Evolutionary conservation across 1,284 basidiomycete species (phyloP).

Genomic region (Fomitopsis schrenkii): DNA sequence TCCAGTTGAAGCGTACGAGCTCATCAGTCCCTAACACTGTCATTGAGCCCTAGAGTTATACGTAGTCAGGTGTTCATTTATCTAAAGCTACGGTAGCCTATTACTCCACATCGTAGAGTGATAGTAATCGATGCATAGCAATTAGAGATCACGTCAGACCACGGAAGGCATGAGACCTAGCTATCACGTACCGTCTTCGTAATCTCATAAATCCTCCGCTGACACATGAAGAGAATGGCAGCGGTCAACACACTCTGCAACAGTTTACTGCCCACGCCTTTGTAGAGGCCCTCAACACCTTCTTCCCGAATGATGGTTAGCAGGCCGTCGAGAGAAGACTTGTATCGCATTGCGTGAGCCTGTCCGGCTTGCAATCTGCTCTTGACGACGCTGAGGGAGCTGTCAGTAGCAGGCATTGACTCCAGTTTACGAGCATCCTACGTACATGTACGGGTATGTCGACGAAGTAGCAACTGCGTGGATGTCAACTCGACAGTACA

Average conservation of each 20-base stretch:
- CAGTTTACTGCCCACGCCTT: constrained; percentile 82
- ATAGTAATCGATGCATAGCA: background rate
- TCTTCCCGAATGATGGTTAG: constrained; percentile 72
- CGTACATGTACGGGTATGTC: constrained; percentile 81
- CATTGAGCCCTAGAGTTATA: too few relatives aligned
- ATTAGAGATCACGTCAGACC: background rate
- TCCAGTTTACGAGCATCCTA: background rate
- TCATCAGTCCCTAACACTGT: too few relatives aligned
- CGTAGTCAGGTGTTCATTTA: too few relatives aligned
- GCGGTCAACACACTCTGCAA: constrained; percentile 88
- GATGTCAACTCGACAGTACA: background rate
- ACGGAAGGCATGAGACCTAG: too few relatives aligned
- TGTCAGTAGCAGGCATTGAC: too few relatives aligned
- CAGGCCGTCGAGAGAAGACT: constrained; percentile 68
- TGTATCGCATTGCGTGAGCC: constrained; percentile 58
- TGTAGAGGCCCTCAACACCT: constrained; percentile 80
- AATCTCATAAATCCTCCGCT: constrained; percentile 71
- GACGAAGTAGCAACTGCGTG: constrained; percentile 62
- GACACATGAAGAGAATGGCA: constrained; percentile 84
- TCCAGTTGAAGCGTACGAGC: too few relatives aligned
- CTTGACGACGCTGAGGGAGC: constrained; percentile 65
- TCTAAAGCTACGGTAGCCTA: background rate
- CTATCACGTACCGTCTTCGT: constrained; percentile 49
- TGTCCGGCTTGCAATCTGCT: constrained; percentile 79
- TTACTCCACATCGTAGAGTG: background rate